Base-by-base conservation (phyloP, 78 protist genomes). In the Emiliania huxleyi region DNA sequence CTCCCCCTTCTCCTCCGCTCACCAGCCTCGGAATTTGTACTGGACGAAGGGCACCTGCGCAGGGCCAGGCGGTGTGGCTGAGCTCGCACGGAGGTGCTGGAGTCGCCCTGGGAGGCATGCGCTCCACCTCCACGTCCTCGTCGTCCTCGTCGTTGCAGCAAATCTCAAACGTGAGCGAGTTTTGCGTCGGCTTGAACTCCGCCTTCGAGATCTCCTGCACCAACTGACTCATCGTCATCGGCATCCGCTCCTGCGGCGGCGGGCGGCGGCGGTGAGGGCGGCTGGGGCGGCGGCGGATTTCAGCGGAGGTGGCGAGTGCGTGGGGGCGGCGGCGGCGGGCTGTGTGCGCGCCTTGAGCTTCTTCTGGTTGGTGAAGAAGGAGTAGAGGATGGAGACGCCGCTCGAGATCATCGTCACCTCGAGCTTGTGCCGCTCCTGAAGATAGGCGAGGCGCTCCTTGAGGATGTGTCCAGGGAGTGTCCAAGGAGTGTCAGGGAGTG, bases 401-500 rank as follows among this genome's bases (percentile, higher is more conserved):
- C 48, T 40, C 21, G 94, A 92, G 52, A 92, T 69, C 94, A 92
- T 92, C n/a, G 94, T 85, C 21, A 91, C 94, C 89, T 93, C 96
- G 25, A 94, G 94, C n/a, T 93, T 42, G 44, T 89, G 85, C 45
- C 55, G 4, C 55, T 88, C 44, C 90, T 92, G 37, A 91, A 94
- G 87, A 79, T 4, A 40, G 79, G 48, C 92, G 73, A 94, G 6
- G 85, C 92, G 62, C 83, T 95, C 81, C 52, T 12, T 35, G 55
- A 96, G 93, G 5, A 95, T 55, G 62, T 69, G 77, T 37, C n/a
- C n/a, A n/a, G n/a, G n/a, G n/a, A n/a, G n/a, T n/a, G 6, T 22
- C 19, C 35, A 8, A 29, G 12, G n/a, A 19, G 77, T 3, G 49
- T 8, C 18, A 75, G 84, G 25, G 84, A 11, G 19, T 37, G 37